phyloP scores from a whole-genome alignment of 2,329 filamentous ascomycete genomes.

The Hymenoscyphus fraxineus region DNA sequence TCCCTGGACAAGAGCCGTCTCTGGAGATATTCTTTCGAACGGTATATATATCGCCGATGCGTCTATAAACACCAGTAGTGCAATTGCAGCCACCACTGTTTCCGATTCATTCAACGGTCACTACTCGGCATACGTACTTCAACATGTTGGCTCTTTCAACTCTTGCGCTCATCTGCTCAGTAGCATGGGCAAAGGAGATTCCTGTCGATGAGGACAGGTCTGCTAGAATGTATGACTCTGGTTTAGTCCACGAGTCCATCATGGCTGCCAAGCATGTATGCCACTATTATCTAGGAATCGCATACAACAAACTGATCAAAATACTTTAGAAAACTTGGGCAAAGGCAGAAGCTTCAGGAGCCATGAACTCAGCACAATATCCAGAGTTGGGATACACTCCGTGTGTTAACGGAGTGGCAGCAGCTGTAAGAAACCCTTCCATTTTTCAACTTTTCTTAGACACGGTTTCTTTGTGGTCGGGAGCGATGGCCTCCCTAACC shows the following conservation, averaged over 20 bases:
- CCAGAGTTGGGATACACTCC: conserved; percentile 39
- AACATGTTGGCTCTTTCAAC: conserved; percentile 8
- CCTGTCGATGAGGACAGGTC: conserved; percentile 6
- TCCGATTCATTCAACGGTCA: neutral
- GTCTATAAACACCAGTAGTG: neutral
- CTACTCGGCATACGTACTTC: neutral
- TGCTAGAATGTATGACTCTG: conserved; percentile 12
- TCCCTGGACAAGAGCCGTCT: neutral
- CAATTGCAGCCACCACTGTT: neutral
- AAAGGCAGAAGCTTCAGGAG: conserved; percentile 35
- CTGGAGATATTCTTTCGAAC: neutral
- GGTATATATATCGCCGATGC: neutral
- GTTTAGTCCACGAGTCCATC: conserved; percentile 14
- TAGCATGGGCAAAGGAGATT: conserved; percentile 11
- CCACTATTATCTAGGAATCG: neutral
- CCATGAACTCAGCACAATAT: conserved; percentile 37
- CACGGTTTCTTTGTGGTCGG: no score
- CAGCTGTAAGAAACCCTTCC: conserved; percentile 27
- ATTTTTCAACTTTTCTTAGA: no score
- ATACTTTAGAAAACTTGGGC: conserved; percentile 23
- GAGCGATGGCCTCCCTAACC: no score
- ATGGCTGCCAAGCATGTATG: conserved; percentile 15
- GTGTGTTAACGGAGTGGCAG: conserved; percentile 43
- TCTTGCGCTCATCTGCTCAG: conserved; percentile 6
- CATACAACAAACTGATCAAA: neutral